Conservation (phyloP, 768 basidiomycete genomes). For the Strobilomyces dryophilus region DNA sequence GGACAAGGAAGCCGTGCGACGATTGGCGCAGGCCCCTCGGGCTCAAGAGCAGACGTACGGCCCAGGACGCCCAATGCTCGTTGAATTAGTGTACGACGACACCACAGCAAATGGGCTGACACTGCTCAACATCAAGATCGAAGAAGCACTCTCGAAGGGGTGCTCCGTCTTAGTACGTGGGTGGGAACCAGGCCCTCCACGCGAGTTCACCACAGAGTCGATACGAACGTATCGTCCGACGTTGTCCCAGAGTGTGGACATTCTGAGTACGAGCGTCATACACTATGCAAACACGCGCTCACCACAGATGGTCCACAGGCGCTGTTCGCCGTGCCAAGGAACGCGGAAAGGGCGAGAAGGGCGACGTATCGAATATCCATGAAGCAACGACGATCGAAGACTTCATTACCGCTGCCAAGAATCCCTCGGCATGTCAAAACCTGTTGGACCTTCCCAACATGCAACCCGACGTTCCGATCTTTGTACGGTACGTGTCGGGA, state of each 20-base stretch:
- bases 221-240: neutral
- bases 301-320: neutral
- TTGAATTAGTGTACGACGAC: neutral
- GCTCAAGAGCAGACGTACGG: too few relatives aligned
- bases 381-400: neutral
- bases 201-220: neutral
- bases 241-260: too few relatives aligned
- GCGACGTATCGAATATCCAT: neutral
- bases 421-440: neutral
- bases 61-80: neutral
- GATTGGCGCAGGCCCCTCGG: too few relatives aligned
- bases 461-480: neutral
- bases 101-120: too few relatives aligned
- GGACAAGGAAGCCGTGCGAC: too few relatives aligned
- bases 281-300: neutral
- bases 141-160: neutral
- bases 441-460: neutral
- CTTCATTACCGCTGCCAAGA: neutral
- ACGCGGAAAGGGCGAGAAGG: neutral
- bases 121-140: neutral
- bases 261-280: too few relatives aligned
- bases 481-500: neutral
- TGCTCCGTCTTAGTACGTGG: neutral
- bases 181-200: neutral
- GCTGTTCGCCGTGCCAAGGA: neutral